phyloP scores from a whole-genome alignment of 257 asterid species.

The Handroanthus guayacan region DNA sequence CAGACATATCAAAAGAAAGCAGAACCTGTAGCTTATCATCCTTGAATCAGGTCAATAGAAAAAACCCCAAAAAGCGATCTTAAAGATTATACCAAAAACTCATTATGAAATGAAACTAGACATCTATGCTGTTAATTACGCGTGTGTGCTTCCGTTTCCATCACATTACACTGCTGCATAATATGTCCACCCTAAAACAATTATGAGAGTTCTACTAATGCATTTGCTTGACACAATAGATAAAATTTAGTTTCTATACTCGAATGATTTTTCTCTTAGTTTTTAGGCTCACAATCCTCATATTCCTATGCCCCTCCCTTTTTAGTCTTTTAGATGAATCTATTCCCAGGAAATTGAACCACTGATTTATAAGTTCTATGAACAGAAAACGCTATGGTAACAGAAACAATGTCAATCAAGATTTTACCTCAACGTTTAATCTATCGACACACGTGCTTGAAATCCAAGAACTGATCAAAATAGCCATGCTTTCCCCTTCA shows the following conservation, averaged over 20 bases:
- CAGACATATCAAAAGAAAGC: too few species aligned
- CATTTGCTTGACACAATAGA: background rate
- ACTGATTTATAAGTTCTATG: background rate
- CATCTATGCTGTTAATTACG: too few species aligned
- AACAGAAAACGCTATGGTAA: slow-evolving; percentile 7
- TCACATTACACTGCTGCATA: too few species aligned
- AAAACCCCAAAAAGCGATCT: too few species aligned
- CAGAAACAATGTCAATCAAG: slow-evolving; percentile 11
- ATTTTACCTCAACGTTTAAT: slow-evolving; percentile 75
- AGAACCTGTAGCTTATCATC: too few species aligned
- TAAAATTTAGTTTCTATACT: slow-evolving; percentile 3
- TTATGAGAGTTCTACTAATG: background rate
- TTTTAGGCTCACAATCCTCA: background rate
- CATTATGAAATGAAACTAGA: too few species aligned
- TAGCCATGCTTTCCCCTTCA: slow-evolving; percentile 88
- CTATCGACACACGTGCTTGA: slow-evolving; percentile 84
- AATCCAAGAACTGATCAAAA: slow-evolving; percentile 86
- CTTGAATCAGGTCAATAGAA: too few species aligned
- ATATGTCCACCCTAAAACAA: too few species aligned
- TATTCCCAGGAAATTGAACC: background rate
- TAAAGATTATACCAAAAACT: too few species aligned
- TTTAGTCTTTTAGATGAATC: background rate
- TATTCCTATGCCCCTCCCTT: background rate
- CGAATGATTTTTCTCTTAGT: background rate
- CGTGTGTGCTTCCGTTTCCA: too few species aligned